phyloP scores from a whole-genome alignment of 306 rosid species.

The Calophaca sinica region DNA sequence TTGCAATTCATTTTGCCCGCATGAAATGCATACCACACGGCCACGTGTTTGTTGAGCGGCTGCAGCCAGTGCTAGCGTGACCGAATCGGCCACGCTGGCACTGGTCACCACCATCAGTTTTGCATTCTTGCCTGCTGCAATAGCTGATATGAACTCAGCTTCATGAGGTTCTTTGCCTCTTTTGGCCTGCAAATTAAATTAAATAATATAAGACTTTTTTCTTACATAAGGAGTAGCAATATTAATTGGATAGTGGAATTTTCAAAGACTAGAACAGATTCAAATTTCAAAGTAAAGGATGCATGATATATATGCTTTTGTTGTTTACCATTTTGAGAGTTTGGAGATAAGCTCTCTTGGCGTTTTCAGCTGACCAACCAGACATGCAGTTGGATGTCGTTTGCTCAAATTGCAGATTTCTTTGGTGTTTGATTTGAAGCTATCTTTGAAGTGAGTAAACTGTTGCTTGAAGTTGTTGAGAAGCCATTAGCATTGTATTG shows the following conservation, averaged over 20 bases:
- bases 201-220: not conserved
- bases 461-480: constrained; percentile 33
- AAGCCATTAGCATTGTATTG: constrained; percentile 8
- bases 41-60: constrained; percentile 63
- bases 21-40: constrained; percentile 49
- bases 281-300: no score
- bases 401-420: not conserved
- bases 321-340: constrained; percentile 58
- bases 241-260: no score
- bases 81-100: constrained; percentile 21
- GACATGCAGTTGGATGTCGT: constrained; percentile 45
- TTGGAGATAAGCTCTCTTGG: constrained; percentile 61
- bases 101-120: constrained; percentile 50
- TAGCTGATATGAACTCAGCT: constrained; percentile 61
- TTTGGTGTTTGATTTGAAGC: constrained; percentile 25
- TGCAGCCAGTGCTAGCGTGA: constrained; percentile 47
- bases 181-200: constrained; percentile 46
- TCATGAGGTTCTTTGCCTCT: constrained; percentile 56
- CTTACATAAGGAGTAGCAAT: no score
- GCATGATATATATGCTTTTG: not conserved
- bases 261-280: no score
- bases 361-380: constrained; percentile 65
- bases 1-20: constrained; percentile 8
- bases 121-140: constrained; percentile 62
- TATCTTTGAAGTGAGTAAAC: constrained; percentile 28